These are phyloP conservation scores for Monosporascus sp. DNA, from an alignment of 2,329 filamentous ascomycete genomes.

Conservation along the genomic window DNA sequence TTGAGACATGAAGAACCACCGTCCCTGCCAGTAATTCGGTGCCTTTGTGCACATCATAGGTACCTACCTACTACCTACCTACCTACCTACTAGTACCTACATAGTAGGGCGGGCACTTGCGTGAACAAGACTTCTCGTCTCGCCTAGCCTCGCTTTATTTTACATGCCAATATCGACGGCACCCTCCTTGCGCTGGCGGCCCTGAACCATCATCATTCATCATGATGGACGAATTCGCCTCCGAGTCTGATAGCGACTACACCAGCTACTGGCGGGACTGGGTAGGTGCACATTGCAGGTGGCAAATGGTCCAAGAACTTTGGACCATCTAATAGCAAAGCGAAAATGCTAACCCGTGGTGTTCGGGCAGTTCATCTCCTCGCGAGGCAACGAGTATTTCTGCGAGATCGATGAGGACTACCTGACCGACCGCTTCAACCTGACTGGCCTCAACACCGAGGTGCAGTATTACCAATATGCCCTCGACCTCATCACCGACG, in stretches of 20 bases:
- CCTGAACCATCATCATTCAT: neutral
- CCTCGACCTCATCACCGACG: constrained; percentile 92
- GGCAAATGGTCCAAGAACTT: too few species aligned
- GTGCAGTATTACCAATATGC: constrained; percentile 99
- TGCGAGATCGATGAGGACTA: constrained; percentile 99
- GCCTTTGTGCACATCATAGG: neutral
- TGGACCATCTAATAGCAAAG: neutral
- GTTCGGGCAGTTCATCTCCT: constrained; percentile 89
- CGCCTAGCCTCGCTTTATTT: too few species aligned
- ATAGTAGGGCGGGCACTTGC: neutral
- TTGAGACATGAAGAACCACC: neutral
- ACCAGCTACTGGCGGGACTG: constrained; percentile 99
- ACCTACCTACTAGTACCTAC: neutral
- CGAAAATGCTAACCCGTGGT: constrained; percentile 14
- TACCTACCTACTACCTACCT: neutral
- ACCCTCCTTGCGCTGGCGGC: neutral
- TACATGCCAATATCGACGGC: too few species aligned
- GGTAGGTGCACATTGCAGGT: constrained; percentile 56
- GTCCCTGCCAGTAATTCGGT: neutral
- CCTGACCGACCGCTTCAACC: constrained; percentile 94
- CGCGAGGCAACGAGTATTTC: constrained; percentile 96
- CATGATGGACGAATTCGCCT: constrained; percentile 94
- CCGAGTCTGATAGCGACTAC: constrained; percentile 97
- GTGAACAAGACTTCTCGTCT: too few species aligned
- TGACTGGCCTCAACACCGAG: constrained; percentile 94